Conservation (phyloP, 139 green algal genomes). For the Monoraphidium neglectum region DNA sequence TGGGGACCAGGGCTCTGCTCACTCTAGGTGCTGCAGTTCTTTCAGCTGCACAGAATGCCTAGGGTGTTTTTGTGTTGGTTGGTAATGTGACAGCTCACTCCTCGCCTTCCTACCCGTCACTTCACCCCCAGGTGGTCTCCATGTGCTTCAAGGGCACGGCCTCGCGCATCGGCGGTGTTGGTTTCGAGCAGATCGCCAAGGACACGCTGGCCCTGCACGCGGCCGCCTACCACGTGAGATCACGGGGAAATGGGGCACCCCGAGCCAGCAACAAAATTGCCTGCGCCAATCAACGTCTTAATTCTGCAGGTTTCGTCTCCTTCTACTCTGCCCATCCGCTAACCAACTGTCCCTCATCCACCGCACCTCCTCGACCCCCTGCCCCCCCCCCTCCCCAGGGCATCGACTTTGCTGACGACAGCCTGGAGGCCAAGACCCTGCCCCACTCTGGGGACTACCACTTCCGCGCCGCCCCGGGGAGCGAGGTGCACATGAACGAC, state of each 20-base stretch:
- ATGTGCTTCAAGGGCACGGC: slow-evolving; percentile 90
- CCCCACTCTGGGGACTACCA: slow-evolving; percentile 86
- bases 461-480: slow-evolving; percentile 64
- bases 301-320: slow-evolving; percentile 1
- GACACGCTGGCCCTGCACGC: slow-evolving; percentile 80
- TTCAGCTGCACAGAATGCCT: too few species aligned
- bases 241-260: neutral
- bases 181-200: slow-evolving; percentile 56
- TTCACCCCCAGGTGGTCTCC: slow-evolving; percentile 66
- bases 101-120: too few species aligned
- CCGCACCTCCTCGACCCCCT: too few species aligned
- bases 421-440: slow-evolving; percentile 52
- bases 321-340: too few species aligned
- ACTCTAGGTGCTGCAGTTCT: too few species aligned
- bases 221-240: slow-evolving; percentile 53
- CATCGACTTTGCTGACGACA: slow-evolving; percentile 36
- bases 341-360: neutral
- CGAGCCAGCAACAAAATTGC: neutral
- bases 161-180: slow-evolving; percentile 75
- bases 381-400: slow-evolving; percentile 2
- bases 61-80: too few species aligned
- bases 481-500: too few species aligned
- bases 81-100: too few species aligned
- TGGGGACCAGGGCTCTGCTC: too few species aligned
- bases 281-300: neutral